Evolutionary conservation across 805 yeast genomes (phyloP).

Genomic region (Sugiyamaella qingdaonensis): DNA sequence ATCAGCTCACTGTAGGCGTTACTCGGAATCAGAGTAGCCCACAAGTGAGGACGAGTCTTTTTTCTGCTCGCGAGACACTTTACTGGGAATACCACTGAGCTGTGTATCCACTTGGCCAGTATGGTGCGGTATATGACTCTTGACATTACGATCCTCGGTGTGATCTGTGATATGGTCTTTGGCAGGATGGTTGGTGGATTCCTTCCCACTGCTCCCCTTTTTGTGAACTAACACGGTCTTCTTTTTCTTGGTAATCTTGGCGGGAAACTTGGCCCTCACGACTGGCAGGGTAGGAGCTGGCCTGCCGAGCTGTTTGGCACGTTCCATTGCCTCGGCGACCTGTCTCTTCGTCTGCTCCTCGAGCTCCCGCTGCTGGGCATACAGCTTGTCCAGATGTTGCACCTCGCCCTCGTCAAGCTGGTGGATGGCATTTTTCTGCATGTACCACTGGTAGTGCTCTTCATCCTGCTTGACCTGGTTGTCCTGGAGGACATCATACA

Average conservation of each 20-base stretch:
- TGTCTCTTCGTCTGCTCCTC: neutral
- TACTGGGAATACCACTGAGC: too few species aligned
- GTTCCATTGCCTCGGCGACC: neutral
- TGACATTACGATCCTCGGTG: too few species aligned
- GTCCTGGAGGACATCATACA: neutral
- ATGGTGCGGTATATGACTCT: too few species aligned
- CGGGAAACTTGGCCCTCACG: neutral
- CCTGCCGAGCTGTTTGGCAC: neutral
- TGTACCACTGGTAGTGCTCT: neutral
- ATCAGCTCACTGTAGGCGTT: too few species aligned
- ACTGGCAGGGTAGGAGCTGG: neutral
- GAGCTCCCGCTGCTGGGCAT: neutral
- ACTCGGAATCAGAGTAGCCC: too few species aligned
- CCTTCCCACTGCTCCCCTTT: neutral
- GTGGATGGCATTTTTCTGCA: conserved; percentile 2
- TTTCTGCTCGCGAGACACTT: too few species aligned
- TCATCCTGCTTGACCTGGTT: neutral
- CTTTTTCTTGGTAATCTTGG: neutral
- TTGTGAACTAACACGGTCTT: neutral
- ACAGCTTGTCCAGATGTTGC: neutral
- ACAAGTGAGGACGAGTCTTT: too few species aligned
- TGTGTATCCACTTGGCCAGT: too few species aligned
- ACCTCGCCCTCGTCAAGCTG: neutral
- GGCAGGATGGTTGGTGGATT: too few species aligned
- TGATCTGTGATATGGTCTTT: too few species aligned